Evolutionary conservation across 2,329 filamentous ascomycete species (phyloP).

Genomic region (Aspergillus intermedius): DNA sequence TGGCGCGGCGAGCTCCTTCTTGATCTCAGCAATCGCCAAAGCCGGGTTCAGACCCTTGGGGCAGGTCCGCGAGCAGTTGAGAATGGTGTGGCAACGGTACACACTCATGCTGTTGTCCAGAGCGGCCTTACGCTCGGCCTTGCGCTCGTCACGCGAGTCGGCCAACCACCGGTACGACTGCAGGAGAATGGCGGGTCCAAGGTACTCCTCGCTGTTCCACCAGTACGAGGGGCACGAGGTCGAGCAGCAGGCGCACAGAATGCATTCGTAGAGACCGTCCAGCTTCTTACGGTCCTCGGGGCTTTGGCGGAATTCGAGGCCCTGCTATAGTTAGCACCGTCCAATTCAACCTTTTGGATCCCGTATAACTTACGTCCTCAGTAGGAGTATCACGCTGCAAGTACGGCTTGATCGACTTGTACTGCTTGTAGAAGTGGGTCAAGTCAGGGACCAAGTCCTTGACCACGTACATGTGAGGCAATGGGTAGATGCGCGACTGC

Average conservation of each 20-base stretch:
- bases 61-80: slow-evolving; percentile 96
- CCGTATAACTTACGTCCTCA: slow-evolving; percentile 62
- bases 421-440: slow-evolving; percentile 99
- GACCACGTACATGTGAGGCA: slow-evolving; percentile 97
- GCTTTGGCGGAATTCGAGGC: slow-evolving; percentile 84
- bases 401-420: slow-evolving; percentile 99
- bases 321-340: slow-evolving; percentile 45
- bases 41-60: slow-evolving; percentile 98
- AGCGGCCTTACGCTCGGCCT: slow-evolving; percentile 75
- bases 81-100: slow-evolving; percentile 98
- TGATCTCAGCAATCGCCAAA: slow-evolving; percentile 92
- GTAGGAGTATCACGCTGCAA: slow-evolving; percentile 82
- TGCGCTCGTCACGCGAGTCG: slow-evolving; percentile 90
- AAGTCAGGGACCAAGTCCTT: slow-evolving; percentile 97
- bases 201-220: slow-evolving; percentile 99
- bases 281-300: slow-evolving; percentile 93
- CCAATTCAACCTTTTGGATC: neutral
- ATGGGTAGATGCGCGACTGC: slow-evolving; percentile 91
- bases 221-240: slow-evolving; percentile 99
- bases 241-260: slow-evolving; percentile 97
- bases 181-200: slow-evolving; percentile 90
- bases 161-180: slow-evolving; percentile 97
- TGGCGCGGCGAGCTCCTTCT: slow-evolving; percentile 77
- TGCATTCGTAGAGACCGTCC: slow-evolving; percentile 97
- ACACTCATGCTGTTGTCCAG: slow-evolving; percentile 98